Percentiles rank a stretch among this genome's conserved stretches.
Evolutionary conservation across 1,139 yeast genomes (phyloP).

Genomic region (Saccharomyces hybrid): DNA sequence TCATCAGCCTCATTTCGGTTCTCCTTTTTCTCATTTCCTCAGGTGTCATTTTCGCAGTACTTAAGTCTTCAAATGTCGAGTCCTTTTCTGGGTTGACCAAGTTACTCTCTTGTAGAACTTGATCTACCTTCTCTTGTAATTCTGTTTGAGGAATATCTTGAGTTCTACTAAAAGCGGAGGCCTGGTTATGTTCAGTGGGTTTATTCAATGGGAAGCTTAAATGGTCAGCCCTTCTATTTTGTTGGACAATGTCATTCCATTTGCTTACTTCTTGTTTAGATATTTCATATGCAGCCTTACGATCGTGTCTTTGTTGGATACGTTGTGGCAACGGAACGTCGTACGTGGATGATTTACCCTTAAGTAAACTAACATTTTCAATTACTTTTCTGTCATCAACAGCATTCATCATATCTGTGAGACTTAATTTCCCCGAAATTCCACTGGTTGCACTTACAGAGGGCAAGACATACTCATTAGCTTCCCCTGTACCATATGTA

Average conservation of each 20-base stretch:
- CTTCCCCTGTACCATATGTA: conserved; percentile 39
- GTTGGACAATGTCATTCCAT: conserved; percentile 80
- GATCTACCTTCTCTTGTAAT: conserved; percentile 59
- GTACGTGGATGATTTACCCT: conserved; percentile 41
- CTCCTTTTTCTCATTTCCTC: conserved; percentile 77
- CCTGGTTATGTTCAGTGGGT: conserved; percentile 37
- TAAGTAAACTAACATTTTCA: conserved; percentile 47
- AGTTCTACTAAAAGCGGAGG: conserved; percentile 49
- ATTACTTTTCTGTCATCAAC: conserved; percentile 42
- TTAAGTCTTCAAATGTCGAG: conserved; percentile 80
- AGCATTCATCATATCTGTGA: conserved; percentile 69
- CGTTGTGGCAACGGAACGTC: conserved; percentile 80
- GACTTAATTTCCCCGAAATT: conserved; percentile 46
- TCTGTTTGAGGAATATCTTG: conserved; percentile 47
- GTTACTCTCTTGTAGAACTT: conserved; percentile 56
- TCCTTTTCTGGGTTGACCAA: conserved; percentile 67
- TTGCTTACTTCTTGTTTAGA: conserved; percentile 79
- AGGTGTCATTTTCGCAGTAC: conserved; percentile 70
- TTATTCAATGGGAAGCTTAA: conserved; percentile 54
- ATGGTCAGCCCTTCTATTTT: conserved; percentile 78
- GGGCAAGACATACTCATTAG: conserved; percentile 67
- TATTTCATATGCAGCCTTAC: conserved; percentile 85
- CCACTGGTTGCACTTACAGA: conserved; percentile 27
- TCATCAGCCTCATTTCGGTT: conserved; percentile 78
- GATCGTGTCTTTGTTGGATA: conserved; percentile 77